These are phyloP conservation scores for Salix caprea DNA, from an alignment of 345 rosid genomes.

Conservation along the genomic window DNA sequence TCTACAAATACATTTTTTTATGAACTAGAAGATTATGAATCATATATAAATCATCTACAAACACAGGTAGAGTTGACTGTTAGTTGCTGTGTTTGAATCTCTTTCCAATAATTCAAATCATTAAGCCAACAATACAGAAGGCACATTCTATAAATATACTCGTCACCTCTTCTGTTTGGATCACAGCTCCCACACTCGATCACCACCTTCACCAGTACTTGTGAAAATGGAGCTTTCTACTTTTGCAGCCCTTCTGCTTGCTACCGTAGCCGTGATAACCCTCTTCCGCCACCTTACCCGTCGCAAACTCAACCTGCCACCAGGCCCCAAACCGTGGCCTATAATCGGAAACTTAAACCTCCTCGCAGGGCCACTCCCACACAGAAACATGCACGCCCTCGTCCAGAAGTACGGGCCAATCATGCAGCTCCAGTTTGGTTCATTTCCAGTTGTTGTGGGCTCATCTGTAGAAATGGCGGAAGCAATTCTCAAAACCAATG, in stretches of 20 bases:
- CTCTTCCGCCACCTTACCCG: conserved; percentile 33
- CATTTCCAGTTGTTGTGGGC: conserved; percentile 44
- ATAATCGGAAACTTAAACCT: conserved; percentile 64
- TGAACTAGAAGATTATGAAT: no score
- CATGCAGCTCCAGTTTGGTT: conserved; percentile 56
- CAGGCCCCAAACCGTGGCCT: conserved; percentile 67
- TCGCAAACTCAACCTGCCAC: conserved; percentile 41
- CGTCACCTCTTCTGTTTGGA: no score
- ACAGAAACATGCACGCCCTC: conserved; percentile 47
- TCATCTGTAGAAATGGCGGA: conserved; percentile 54
- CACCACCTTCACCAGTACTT: background rate
- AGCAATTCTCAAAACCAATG: conserved; percentile 49
- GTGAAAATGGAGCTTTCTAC: conserved; percentile 8
- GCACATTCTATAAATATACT: no score
- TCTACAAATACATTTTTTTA: no score
- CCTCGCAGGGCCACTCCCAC: conserved; percentile 52
- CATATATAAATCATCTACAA: no score
- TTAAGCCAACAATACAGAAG: no score
- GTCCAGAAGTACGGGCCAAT: conserved; percentile 56
- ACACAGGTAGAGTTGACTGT: no score
- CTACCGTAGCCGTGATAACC: conserved; percentile 31
- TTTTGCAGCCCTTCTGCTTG: conserved; percentile 21
- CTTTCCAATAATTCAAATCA: no score
- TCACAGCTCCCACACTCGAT: background rate
- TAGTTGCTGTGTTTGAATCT: no score